These are phyloP conservation scores for Dryadomyces sulphureus DNA, from an alignment of 2,329 filamentous ascomycete species.

Conservation along the genomic window DNA sequence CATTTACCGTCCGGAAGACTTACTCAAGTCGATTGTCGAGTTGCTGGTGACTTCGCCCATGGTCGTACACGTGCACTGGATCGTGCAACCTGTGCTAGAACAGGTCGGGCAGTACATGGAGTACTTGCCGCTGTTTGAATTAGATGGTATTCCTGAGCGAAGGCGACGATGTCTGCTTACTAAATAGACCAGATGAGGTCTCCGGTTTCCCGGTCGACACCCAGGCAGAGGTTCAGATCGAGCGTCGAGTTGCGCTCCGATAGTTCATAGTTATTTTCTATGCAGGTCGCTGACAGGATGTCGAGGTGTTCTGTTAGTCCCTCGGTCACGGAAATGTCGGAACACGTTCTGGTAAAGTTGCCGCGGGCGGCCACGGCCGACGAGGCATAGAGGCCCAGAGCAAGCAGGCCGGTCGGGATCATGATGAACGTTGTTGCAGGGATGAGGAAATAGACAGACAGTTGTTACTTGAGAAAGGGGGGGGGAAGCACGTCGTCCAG, in stretches of 20 bases:
- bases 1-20: too few species aligned
- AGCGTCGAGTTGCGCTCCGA: constrained; percentile 2
- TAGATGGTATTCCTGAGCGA: too few species aligned
- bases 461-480: too few species aligned
- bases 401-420: background rate
- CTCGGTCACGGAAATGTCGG: background rate
- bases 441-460: too few species aligned
- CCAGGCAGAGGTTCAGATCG: constrained; percentile 12
- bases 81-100: background rate
- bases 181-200: constrained; percentile 9
- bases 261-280: background rate
- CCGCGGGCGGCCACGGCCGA: background rate
- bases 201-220: constrained; percentile 7
- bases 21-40: constrained; percentile 10
- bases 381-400: background rate
- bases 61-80: constrained; percentile 8
- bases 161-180: background rate
- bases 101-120: constrained; percentile 9
- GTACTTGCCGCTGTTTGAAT: constrained; percentile 11
- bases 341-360: constrained; percentile 5
- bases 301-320: constrained; percentile 1
- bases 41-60: constrained; percentile 1
- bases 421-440: too few species aligned
- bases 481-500: too few species aligned
- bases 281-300: constrained; percentile 5